Evolutionary conservation across 2,329 filamentous ascomycete species (phyloP).

Genomic region (Aureobasidium leucospermi): DNA sequence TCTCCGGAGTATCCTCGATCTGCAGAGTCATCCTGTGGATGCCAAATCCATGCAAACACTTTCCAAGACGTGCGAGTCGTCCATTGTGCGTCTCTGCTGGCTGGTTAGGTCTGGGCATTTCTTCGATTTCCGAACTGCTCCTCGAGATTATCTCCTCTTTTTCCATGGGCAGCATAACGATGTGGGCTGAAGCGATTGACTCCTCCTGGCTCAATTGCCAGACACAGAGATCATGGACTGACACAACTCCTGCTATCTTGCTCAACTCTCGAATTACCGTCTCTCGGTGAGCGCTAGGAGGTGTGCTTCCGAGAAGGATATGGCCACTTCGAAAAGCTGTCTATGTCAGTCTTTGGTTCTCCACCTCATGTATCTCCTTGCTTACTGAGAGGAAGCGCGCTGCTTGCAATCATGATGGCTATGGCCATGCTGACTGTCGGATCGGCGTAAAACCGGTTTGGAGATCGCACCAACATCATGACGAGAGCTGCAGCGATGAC

Average conservation of each 20-base stretch:
- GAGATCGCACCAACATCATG: conserved; percentile 57
- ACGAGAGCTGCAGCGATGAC: conserved; percentile 63
- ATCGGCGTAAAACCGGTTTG: conserved; percentile 62
- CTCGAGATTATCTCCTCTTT: neutral
- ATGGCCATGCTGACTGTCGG: conserved; percentile 63
- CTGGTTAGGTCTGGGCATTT: neutral
- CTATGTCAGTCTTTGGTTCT: conserved; percentile 34
- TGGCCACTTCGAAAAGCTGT: conserved; percentile 50
- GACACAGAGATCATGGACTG: conserved; percentile 65
- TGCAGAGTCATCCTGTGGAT: conserved; percentile 7
- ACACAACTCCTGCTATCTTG: conserved; percentile 57
- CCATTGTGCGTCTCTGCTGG: neutral
- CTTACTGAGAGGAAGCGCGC: conserved; percentile 11
- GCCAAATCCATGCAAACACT: conserved; percentile 9
- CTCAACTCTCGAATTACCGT: conserved; percentile 65
- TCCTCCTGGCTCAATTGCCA: conserved; percentile 68
- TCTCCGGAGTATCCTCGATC: conserved; percentile 2
- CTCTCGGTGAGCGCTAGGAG: conserved; percentile 50
- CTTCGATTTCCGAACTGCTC: neutral
- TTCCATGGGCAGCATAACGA: conserved; percentile 46
- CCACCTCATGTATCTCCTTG: neutral
- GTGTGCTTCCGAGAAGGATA: conserved; percentile 62
- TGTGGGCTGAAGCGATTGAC: conserved; percentile 60
- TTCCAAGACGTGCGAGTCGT: neutral
- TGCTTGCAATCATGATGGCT: conserved; percentile 55